These are phyloP conservation scores for Fomes fomentarius DNA, from an alignment of 1,284 basidiomycete genomes.

Conservation along the genomic window DNA sequence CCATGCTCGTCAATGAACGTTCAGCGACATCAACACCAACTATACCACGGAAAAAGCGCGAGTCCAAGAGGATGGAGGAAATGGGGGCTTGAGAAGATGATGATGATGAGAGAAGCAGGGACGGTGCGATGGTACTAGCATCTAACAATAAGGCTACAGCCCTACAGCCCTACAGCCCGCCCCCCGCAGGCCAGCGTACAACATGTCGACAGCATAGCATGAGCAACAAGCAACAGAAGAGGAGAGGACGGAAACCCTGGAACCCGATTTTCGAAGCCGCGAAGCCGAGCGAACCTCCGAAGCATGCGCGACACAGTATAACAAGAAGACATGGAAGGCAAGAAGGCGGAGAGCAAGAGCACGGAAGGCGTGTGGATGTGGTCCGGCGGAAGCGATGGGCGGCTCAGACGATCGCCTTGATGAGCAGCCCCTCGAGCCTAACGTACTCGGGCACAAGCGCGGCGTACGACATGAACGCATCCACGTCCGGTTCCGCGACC, in stretches of 20 bases:
- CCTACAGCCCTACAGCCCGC: conserved; percentile 4
- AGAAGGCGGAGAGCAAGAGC: not conserved
- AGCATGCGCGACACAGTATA: conserved; percentile 1
- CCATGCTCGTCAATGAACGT: not conserved
- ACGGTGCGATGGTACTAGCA: conserved; percentile 9
- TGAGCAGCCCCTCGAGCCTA: conserved; percentile 73
- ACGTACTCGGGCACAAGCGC: conserved; percentile 83
- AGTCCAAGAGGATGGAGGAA: not conserved
- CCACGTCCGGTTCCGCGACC: conserved; percentile 79
- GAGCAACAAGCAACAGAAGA: conserved; percentile 22
- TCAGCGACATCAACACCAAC: not conserved
- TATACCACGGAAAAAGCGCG: not conserved
- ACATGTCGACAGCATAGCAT: conserved; percentile 27
- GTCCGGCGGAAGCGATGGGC: not conserved
- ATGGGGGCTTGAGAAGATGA: not conserved
- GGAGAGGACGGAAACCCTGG: not conserved
- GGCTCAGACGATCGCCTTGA: conserved; percentile 59
- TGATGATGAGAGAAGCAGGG: not conserved
- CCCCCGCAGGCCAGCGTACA: conserved; percentile 19
- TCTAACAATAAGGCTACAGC: conserved; percentile 13
- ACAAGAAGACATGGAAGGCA: not conserved
- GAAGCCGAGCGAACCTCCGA: conserved; percentile 3
- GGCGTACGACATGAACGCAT: conserved; percentile 83
- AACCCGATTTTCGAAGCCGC: conserved; percentile 2
- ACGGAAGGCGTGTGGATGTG: not conserved